Conservation (phyloP, 1,139 yeast genomes). For the Yamadazyma mexicana region DNA sequence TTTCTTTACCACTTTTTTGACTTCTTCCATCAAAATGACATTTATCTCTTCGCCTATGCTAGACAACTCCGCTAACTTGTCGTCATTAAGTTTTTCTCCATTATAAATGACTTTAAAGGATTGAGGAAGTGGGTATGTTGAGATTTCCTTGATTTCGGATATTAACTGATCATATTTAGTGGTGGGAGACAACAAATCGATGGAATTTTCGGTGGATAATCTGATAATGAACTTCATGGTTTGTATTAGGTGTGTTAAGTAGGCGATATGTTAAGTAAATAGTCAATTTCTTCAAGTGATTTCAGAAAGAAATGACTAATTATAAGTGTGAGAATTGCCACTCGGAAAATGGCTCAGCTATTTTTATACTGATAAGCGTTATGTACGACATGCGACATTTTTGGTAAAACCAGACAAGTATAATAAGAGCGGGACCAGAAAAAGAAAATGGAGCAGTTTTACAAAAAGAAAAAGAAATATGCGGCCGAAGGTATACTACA, state of each 20-base stretch:
- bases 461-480: neutral
- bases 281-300: neutral
- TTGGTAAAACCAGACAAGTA: neutral
- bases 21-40: conserved; percentile 44
- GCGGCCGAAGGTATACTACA: no score
- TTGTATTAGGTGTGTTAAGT: neutral
- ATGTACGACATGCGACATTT: conserved; percentile 1
- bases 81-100: conserved; percentile 31
- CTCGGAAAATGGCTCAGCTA: conserved; percentile 3
- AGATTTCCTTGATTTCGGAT: conserved; percentile 42
- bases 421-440: neutral
- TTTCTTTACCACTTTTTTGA: conserved; percentile 44
- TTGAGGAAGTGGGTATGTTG: conserved; percentile 32
- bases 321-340: conserved; percentile 8
- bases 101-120: conserved; percentile 52
- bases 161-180: conserved; percentile 52
- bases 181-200: conserved; percentile 47
- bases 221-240: conserved; percentile 43
- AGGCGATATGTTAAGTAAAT: neutral
- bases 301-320: conserved; percentile 7
- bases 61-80: conserved; percentile 3
- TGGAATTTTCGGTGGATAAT: conserved; percentile 43
- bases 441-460: neutral
- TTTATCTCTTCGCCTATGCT: conserved; percentile 23
- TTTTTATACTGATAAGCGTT: conserved; percentile 1